These are phyloP conservation scores for Talaromyces marneffei DNA, from an alignment of 2,329 filamentous ascomycete species.

Conservation along the genomic window DNA sequence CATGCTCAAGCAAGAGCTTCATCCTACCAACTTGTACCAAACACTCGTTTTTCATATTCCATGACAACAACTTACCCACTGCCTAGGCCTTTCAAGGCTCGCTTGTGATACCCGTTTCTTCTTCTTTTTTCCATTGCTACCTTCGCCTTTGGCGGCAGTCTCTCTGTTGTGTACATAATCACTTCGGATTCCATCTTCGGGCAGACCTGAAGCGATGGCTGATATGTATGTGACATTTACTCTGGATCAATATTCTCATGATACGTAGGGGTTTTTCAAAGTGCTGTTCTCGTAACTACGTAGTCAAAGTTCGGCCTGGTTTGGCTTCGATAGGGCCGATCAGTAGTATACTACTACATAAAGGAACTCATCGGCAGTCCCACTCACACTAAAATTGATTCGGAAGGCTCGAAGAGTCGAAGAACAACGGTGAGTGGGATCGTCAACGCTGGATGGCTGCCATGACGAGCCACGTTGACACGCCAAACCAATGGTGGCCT, in stretches of 20 bases:
- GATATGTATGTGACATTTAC: not conserved
- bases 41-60: not conserved
- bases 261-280: not conserved
- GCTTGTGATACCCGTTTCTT: slow-evolving; percentile 27
- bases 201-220: not conserved
- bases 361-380: not conserved
- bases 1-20: not conserved
- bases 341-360: too few relatives aligned
- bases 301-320: not conserved
- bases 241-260: not conserved
- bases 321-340: not conserved
- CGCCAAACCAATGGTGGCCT: slow-evolving; percentile 16
- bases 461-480: slow-evolving; percentile 21
- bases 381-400: not conserved
- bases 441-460: not conserved
- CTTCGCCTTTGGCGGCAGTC: not conserved
- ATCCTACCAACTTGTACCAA: not conserved
- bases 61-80: not conserved
- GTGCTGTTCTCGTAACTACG: not conserved
- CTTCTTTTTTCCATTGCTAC: slow-evolving; percentile 1
- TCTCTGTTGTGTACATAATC: not conserved
- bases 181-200: not conserved
- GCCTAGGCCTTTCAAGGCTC: not conserved
- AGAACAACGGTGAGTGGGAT: not conserved
- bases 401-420: not conserved